Evolutionary conservation across 768 basidiomycete species (phyloP).

Genomic region (Tulasnella sp.): DNA sequence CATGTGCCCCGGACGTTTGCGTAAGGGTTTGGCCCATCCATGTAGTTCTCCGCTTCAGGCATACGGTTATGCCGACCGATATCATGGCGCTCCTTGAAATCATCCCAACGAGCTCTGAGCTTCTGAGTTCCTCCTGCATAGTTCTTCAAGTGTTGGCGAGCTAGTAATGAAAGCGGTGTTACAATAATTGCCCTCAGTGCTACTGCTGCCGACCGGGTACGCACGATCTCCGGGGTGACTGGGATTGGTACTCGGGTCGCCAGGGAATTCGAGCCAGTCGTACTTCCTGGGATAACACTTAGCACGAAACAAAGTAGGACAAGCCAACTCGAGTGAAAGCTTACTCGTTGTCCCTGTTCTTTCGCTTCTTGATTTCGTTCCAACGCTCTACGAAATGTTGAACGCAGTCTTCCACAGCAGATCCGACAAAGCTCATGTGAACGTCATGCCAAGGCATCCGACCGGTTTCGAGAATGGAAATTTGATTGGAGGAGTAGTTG

Average conservation of each 20-base stretch:
- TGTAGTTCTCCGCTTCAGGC: constrained; percentile 17
- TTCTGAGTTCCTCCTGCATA: constrained; percentile 47
- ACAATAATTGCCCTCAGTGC: neutral
- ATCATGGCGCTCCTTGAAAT: neutral
- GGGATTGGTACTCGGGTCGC: constrained; percentile 22
- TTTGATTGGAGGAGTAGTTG: constrained; percentile 57
- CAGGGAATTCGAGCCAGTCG: constrained; percentile 70
- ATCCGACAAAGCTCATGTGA: constrained; percentile 67
- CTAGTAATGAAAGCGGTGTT: constrained; percentile 19
- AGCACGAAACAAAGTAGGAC: neutral
- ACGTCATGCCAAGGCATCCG: constrained; percentile 98
- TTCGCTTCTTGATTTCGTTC: constrained; percentile 82
- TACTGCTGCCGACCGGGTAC: neutral
- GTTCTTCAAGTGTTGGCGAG: constrained; percentile 54
- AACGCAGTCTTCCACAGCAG: constrained; percentile 77
- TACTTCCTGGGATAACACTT: constrained; percentile 33
- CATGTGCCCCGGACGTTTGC: constrained; percentile 39
- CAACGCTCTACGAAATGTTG: constrained; percentile 91
- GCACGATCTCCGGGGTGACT: constrained; percentile 8
- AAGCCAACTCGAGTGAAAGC: neutral
- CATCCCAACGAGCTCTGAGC: constrained; percentile 51
- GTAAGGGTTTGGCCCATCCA: constrained; percentile 34
- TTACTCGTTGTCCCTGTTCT: constrained; percentile 26
- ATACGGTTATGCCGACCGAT: neutral
- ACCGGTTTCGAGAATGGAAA: constrained; percentile 54